Evolutionary conservation across 768 basidiomycete species (phyloP).

Genomic region (Kwoniella botswanensis): DNA sequence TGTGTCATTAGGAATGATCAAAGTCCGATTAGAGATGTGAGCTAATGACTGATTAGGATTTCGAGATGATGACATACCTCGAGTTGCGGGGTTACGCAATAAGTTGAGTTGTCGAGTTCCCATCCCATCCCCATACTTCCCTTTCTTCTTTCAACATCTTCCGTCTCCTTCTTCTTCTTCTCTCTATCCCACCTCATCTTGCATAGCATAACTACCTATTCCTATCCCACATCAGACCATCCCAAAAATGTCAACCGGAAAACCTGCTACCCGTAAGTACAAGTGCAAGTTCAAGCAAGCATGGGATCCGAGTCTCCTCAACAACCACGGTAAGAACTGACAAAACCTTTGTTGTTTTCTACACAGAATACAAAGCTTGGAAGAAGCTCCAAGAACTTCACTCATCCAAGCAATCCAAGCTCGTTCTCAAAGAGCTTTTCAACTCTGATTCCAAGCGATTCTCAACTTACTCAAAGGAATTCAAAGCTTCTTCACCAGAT

Average conservation of each 20-base stretch:
- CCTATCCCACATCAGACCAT: not conserved
- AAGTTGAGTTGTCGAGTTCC: not conserved
- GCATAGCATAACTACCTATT: not conserved
- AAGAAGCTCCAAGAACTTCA: constrained; percentile 85
- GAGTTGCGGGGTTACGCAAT: not conserved
- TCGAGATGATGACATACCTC: not conserved
- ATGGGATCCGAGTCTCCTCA: not conserved
- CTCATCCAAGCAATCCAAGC: constrained; percentile 70
- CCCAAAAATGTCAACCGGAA: constrained; percentile 49
- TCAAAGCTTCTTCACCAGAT: constrained; percentile 74
- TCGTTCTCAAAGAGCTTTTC: constrained; percentile 92
- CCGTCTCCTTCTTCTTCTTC: not conserved
- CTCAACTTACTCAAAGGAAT: constrained; percentile 63
- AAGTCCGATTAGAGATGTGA: not conserved
- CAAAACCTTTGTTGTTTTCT: not conserved
- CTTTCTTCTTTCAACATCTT: constrained; percentile 13
- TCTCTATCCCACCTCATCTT: not conserved
- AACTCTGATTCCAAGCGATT: constrained; percentile 85
- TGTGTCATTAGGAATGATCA: not conserved
- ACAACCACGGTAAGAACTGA: not conserved
- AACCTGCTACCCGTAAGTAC: constrained; percentile 53
- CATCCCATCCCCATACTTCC: not conserved
- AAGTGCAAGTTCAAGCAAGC: not conserved
- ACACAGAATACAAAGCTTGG: constrained; percentile 83
- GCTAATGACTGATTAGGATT: not conserved